Conservation (phyloP, 345 rosid genomes). For the Pistacia vera region DNA sequence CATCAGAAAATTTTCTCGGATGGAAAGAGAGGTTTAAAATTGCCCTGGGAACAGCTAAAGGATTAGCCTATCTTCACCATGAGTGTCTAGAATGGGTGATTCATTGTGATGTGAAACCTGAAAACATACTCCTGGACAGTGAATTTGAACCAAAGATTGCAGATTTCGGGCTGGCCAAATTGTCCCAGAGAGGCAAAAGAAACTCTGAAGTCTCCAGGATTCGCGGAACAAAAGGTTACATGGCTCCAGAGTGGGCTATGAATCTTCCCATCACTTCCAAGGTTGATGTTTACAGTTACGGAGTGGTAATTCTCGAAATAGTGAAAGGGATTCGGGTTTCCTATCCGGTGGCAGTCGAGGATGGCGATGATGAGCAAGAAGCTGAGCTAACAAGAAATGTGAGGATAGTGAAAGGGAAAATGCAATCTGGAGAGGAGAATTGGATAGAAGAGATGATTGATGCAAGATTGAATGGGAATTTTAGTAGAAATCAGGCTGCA, state of each 20-base stretch:
- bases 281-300: neutral
- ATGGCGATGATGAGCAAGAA: conserved; percentile 28
- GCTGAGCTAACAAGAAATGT: too few relatives aligned
- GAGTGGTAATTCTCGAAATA: conserved; percentile 40
- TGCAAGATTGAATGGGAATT: conserved; percentile 28
- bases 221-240: conserved; percentile 36
- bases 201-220: conserved; percentile 38
- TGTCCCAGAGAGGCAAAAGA: neutral
- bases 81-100: conserved; percentile 45
- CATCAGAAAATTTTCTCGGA: neutral
- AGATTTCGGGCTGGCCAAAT: conserved; percentile 10
- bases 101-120: conserved; percentile 46
- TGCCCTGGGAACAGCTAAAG: conserved; percentile 44
- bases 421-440: too few relatives aligned
- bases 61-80: conserved; percentile 45
- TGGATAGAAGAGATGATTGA: too few relatives aligned
- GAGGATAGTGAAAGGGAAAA: too few relatives aligned
- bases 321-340: conserved; percentile 40
- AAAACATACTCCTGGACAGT: conserved; percentile 41
- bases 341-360: conserved; percentile 12
- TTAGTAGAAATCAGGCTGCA: conserved; percentile 23
- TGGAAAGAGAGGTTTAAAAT: conserved; percentile 43
- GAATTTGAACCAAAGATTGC: conserved; percentile 48
- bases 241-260: conserved; percentile 35
- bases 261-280: conserved; percentile 25